Evolutionary conservation across 495 filamentous ascomycete species (phyloP), one percentile per base, ranked within the genome.

Genomic region (Podospora didyma): DNA sequence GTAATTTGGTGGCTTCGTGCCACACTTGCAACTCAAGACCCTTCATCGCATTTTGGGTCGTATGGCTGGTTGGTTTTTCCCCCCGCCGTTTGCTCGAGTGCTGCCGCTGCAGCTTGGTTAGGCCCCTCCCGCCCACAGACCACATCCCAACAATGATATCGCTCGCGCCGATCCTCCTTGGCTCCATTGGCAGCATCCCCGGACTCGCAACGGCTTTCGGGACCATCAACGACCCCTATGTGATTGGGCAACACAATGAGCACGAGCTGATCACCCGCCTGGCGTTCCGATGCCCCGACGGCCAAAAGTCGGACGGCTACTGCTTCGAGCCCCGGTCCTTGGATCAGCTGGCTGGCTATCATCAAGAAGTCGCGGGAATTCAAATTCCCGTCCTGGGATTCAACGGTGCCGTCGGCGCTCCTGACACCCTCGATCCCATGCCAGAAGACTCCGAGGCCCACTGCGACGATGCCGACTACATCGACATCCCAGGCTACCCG

Each of bases 181-280:
- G 49, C 17, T 23, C 51, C n/a, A 22, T n/a, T n/a, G n/a, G n/a
- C n/a, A n/a, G 34, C 7, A 23, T 51, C 26, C 46, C 46, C 31
- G 47, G 46, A 2, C 41, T 47, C n/a, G 50, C 22, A 10, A 34
- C 53, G 1, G 46, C 57, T 1, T 68, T 68, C 19, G 65, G 62
- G 6, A 68, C 65, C 24, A 65, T 68, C 52, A 68, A 68, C 50
- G 65, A 52, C 31, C 64, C 64, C 14, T 23, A 49, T 1, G 14
- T 68, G 16, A 46, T 68, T 28, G 54, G 57, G 1, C 65, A 68
- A 48, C 62, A 68, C 55, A 68, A 68, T 46, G 65, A 68, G 52
- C 65, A 68, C 56, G 65, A 68, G 46, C 63, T 68, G 57, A 59
- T 68, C 46, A 68, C 65, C 6, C 62, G 65, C n/a, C 28, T 65